Evolutionary conservation across 1,139 yeast species (phyloP), one percentile per base, ranked within the genome.

Genomic region (Yamadazyma sp.): DNA sequence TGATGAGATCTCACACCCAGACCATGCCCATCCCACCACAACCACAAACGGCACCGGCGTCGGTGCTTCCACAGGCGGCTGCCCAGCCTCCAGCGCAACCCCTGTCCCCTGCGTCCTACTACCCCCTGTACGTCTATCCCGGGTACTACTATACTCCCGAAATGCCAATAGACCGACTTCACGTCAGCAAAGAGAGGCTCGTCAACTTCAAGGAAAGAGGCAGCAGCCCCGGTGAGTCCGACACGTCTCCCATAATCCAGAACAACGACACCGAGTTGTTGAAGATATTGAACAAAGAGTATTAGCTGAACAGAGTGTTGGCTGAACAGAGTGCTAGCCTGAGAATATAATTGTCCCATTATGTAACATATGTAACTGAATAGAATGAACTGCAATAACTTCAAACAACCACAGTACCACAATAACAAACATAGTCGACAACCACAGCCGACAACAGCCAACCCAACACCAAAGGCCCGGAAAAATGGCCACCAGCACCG

Each of bases 211-310:
- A 28, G 5, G 20, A 17, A n/a, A 15, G 31, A 15, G n/a, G 11
- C 17, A 12, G 5, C n/a, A 11, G 16, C 12, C 16, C 31, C 20
- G 31, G 31, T 3, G 31, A 28, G 5, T 27, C 30, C 12, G 34
- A 14, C 16, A 35, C 42, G 7, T 38, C 42, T 16, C 44, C 44
- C 6, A 20, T 34, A 10, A 29, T 27, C 15, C 36, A 43, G 16
- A 40, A 36, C 27, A 41, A 36, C 23, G 45, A 48, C 40, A 37
- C 38, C n/a, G 48, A 44, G 25, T 40, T 51, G 4, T 34, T 49
- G 15, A 49, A 47, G 38, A 47, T 46, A 17, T 37, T 49, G 15
- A 51, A 49, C 32, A 46, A 40, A 31, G 43, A 44, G 7, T 49
- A 20, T n/a, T n/a, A n/a, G n/a, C n/a, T n/a, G n/a, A n/a, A n/a